Evolutionary conservation across 2,329 filamentous ascomycete species (phyloP), one percentile per base, ranked within the genome.

Genomic region (Fusarium algeriense): DNA sequence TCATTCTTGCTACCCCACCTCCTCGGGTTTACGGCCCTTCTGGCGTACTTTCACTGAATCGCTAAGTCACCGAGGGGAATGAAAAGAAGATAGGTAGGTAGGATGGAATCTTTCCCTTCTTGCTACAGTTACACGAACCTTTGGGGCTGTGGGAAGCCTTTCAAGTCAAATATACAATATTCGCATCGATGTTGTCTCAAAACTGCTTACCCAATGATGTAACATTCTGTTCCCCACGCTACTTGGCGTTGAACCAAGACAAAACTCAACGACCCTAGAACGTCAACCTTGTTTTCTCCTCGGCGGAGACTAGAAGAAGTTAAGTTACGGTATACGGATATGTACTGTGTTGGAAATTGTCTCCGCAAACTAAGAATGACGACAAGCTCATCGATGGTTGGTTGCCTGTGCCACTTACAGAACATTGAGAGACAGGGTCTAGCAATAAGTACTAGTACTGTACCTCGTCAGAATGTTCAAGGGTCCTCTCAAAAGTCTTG

Each of bases 191-290:
- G 11, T 32, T 28, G 19, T 49, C 26, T 40, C 38, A 43, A 41
- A 26, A 40, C 26, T 37, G 8, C 20, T 49, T 44, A 19, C 26
- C 53, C 65, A 63, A 66, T 72, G 48, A 69, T 67, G 56, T 56
- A 56, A 62, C 43, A 59, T 41, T 41, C 59, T 45, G 46, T 60
- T 74, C 67, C 66, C 73, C 66, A 64, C 71, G 64, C 63, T 73
- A 48, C 64, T 69, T 44, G 52, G 61, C 55, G 66, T 71, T 48
- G 45, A 73, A 70, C 69, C 55, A 40, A 46, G 60, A 67, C 56
- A 45, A 49, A 45, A 49, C 59, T 61, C 59, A 41, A 55, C 38
- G 41, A 45, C 64, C 40, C n/a, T 46, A 32, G 37, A 57, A 69
- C 37, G 28, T 40, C 60, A 70, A 63, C 28, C 52, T 58, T 69